phyloP scores from a whole-genome alignment of 108 stramenopile genomes.

The Pseudonitzschia multistriata region DNA sequence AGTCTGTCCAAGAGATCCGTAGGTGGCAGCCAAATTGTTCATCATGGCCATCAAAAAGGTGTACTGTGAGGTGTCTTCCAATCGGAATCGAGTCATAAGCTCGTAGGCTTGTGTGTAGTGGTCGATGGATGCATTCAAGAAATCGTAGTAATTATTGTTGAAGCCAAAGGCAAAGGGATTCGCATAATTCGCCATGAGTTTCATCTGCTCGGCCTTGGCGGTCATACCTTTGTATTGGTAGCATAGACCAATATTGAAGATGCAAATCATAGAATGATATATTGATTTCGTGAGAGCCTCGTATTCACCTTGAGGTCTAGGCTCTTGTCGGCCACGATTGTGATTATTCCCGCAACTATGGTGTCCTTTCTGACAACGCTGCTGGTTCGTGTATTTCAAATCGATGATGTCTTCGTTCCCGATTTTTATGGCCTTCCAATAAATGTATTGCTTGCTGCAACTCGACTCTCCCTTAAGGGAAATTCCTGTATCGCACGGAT shows the following conservation, averaged over 20 bases:
- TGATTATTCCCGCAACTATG: not conserved
- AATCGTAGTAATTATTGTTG: not conserved
- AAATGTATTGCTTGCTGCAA: conserved; percentile 1
- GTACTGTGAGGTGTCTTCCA: not conserved
- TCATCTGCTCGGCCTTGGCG: not conserved
- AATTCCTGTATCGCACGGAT: not conserved
- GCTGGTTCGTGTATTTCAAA: not conserved
- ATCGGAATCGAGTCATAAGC: conserved; percentile 12
- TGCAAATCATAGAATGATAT: conserved; percentile 10
- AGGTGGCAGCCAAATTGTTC: conserved; percentile 2
- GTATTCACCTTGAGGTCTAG: not conserved
- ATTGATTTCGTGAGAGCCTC: not conserved
- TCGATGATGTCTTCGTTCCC: not conserved
- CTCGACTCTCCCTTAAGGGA: not conserved
- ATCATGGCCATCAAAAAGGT: conserved; percentile 13
- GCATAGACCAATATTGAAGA: conserved; percentile 5
- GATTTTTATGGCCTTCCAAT: conserved; percentile 10
- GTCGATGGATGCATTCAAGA: conserved; percentile 4
- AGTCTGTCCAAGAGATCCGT: not conserved
- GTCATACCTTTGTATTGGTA: conserved; percentile 15
- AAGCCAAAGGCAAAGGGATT: not conserved
- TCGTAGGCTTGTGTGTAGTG: conserved; percentile 11
- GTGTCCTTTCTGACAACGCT: not conserved
- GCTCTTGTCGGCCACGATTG: not conserved
- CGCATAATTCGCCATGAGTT: not conserved